phyloP scores from a whole-genome alignment of 805 yeast species.

The Wickerhamiella kurtzmanii region DNA sequence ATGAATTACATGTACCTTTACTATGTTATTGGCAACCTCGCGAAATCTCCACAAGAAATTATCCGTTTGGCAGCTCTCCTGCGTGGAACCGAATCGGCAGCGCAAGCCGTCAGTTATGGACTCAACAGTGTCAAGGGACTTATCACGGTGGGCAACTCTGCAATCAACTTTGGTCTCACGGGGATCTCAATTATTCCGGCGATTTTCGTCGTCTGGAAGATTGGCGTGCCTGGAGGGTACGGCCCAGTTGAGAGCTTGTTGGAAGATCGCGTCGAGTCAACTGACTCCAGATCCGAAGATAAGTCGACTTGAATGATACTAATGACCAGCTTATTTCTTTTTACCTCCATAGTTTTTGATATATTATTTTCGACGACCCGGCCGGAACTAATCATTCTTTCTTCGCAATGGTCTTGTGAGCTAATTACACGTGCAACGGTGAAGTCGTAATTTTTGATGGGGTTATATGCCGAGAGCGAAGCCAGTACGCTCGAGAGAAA shows the following conservation, averaged over 20 bases:
- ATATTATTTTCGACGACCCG: no score
- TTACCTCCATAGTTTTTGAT: no score
- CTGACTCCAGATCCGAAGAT: no score
- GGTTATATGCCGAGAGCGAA: no score
- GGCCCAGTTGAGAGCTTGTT: neutral
- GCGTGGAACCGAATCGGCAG: constrained; percentile 11
- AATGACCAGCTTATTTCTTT: no score
- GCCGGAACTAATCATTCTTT: no score
- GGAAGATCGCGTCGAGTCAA: neutral
- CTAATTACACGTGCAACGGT: no score
- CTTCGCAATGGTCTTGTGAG: no score
- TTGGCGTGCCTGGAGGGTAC: constrained; percentile 2
- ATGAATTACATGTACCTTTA: constrained; percentile 8
- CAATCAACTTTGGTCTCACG: constrained; percentile 13
- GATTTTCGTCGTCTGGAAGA: neutral
- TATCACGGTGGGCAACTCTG: constrained; percentile 11
- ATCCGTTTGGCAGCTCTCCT: constrained; percentile 9
- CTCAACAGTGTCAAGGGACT: constrained; percentile 8
- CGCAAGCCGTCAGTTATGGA: constrained; percentile 11
- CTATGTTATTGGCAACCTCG: constrained; percentile 9
- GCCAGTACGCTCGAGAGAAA: no score
- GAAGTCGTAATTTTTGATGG: no score
- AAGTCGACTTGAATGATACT: no score
- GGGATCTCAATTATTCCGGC: constrained; percentile 5
- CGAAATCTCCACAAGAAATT: constrained; percentile 7